These are phyloP conservation scores for Pleurozium schreberi DNA, from an alignment of 225 moss, liverwort and hornwort species.

Conservation along the genomic window DNA sequence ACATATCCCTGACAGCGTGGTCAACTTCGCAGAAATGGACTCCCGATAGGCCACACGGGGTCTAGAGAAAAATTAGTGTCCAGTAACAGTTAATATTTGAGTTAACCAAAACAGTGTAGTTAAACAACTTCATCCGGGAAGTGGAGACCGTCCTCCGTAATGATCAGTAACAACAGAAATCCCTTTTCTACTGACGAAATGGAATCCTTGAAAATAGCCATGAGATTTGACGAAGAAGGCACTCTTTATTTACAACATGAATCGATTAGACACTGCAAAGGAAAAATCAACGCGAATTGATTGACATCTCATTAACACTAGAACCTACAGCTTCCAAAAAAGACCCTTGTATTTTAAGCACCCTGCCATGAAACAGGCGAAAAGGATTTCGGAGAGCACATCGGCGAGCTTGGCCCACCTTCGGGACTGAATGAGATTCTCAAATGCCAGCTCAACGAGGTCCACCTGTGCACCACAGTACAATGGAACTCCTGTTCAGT, in stretches of 20 bases:
- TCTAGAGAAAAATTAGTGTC: neutral
- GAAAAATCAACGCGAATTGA: neutral
- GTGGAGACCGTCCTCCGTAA: neutral
- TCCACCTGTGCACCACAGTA: conserved; percentile 19
- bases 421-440: conserved; percentile 12
- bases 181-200: neutral
- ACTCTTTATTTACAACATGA: neutral
- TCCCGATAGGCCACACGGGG: neutral
- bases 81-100: neutral
- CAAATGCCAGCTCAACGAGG: conserved; percentile 1
- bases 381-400: conserved; percentile 24
- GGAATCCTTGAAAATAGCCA: neutral
- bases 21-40: conserved; percentile 11
- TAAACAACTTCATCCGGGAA: neutral
- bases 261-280: neutral
- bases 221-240: neutral
- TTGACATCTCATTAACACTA: neutral
- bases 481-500: neutral
- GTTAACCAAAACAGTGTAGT: neutral
- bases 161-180: neutral
- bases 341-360: conserved; percentile 1
- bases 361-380: conserved; percentile 27
- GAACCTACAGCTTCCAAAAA: conserved; percentile 37
- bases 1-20: neutral
- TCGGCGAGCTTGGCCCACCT: conserved; percentile 21